phyloP scores from a whole-genome alignment of 108 stramenopile genomes.

The Cyclotella choctawhatcheeana region DNA sequence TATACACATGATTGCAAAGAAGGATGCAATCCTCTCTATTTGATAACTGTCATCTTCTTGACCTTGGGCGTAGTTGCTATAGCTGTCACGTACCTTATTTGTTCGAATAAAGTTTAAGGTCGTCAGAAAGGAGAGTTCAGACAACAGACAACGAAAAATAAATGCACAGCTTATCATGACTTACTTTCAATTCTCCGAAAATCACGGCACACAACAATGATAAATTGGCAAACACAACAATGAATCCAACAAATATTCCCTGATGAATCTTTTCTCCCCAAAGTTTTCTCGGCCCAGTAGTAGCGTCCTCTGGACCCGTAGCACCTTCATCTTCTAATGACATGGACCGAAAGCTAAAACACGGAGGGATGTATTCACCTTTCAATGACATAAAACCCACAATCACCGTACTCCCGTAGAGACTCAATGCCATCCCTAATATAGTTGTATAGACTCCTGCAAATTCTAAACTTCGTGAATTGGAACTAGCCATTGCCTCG shows the following conservation, averaged over 20 bases:
- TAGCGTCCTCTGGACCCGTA: slow-evolving; percentile 23
- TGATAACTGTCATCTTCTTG: slow-evolving; percentile 58
- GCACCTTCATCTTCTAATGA: slow-evolving; percentile 39
- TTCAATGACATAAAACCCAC: slow-evolving; percentile 82
- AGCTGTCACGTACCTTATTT: slow-evolving; percentile 48
- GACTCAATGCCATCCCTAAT: slow-evolving; percentile 61
- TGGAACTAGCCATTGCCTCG: slow-evolving; percentile 52
- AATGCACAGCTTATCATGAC: too few relatives aligned
- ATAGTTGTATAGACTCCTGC: slow-evolving; percentile 75
- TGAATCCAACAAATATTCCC: slow-evolving; percentile 82
- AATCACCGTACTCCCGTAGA: slow-evolving; percentile 80
- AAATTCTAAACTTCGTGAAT: slow-evolving; percentile 68
- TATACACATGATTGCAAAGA: slow-evolving; percentile 79
- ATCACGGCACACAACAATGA: slow-evolving; percentile 79
- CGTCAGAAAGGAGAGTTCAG: too few relatives aligned
- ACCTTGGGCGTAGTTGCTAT: slow-evolving; percentile 54
- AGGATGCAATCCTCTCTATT: slow-evolving; percentile 80
- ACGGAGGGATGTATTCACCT: slow-evolving; percentile 85
- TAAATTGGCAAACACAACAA: slow-evolving; percentile 85
- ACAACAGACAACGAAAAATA: too few relatives aligned
- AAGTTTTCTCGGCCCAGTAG: slow-evolving; percentile 39
- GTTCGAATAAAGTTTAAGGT: too few relatives aligned
- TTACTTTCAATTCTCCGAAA: slow-evolving; percentile 85
- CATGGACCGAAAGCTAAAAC: slow-evolving; percentile 65
- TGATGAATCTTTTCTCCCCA: slow-evolving; percentile 53